Evolutionary conservation across 2,329 filamentous ascomycete species (phyloP).

Genomic region (Monilinia laxa): DNA sequence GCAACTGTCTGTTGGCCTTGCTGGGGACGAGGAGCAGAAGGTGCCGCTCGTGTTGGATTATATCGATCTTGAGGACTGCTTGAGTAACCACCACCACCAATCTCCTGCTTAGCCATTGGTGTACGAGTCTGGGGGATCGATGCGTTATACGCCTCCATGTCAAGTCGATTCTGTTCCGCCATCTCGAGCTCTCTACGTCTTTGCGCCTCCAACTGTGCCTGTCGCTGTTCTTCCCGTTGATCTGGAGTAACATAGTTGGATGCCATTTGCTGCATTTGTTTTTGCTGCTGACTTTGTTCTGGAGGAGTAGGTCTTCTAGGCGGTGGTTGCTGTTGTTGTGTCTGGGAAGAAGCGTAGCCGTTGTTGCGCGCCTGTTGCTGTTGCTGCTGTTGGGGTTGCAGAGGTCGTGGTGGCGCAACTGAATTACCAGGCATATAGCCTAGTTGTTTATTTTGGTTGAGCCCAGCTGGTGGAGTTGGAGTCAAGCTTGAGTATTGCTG

Average conservation of each 20-base stretch:
- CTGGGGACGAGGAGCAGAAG: conserved; percentile 66
- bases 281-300: conserved; percentile 53
- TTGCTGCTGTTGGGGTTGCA: conserved; percentile 49
- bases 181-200: conserved; percentile 54
- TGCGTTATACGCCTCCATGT: conserved; percentile 86
- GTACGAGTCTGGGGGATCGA: conserved; percentile 79
- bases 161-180: conserved; percentile 68
- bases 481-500: conserved; percentile 66
- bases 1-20: conserved; percentile 45
- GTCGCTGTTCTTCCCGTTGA: conserved; percentile 53
- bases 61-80: conserved; percentile 60
- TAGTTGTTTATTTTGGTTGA: conserved; percentile 61
- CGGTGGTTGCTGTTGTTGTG: conserved; percentile 24
- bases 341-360: conserved; percentile 41
- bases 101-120: conserved; percentile 84
- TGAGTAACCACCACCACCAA: conserved; percentile 70
- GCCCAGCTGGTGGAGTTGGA: conserved; percentile 59
- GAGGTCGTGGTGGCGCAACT: conserved; percentile 68
- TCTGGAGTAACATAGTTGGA: conserved; percentile 55
- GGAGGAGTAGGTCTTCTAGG: conserved; percentile 47
- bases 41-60: conserved; percentile 81
- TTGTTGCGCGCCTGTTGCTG: conserved; percentile 41
- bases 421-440: conserved; percentile 53
- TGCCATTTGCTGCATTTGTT: conserved; percentile 58
- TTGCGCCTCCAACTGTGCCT: conserved; percentile 61